phyloP scores from a whole-genome alignment of 176 grass and related monocot species.

The Olyra latifolia region DNA sequence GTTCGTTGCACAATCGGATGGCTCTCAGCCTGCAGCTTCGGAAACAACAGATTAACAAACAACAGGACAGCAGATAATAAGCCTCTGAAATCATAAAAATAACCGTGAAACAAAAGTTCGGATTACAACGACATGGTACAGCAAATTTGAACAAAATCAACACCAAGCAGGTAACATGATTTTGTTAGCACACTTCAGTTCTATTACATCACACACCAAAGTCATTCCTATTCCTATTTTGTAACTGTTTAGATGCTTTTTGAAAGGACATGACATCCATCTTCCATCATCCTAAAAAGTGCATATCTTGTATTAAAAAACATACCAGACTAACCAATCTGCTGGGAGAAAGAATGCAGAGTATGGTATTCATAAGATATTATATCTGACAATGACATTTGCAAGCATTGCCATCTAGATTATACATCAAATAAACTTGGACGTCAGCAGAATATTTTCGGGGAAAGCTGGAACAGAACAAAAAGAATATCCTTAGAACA shows the following conservation, averaged over 20 bases:
- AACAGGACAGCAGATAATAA: not conserved
- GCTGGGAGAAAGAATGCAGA: not conserved
- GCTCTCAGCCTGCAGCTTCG: too few species aligned
- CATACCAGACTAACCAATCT: not conserved
- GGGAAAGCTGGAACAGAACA: not conserved
- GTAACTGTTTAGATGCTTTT: constrained; percentile 35
- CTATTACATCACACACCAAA: not conserved
- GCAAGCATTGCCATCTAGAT: not conserved
- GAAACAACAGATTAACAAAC: not conserved
- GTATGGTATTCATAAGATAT: constrained; percentile 2
- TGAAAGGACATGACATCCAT: constrained; percentile 37
- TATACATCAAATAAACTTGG: constrained; percentile 18
- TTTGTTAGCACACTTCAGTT: not conserved
- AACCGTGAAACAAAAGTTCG: not conserved
- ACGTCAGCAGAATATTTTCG: not conserved
- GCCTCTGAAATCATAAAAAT: not conserved
- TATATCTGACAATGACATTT: not conserved
- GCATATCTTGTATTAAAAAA: constrained; percentile 30
- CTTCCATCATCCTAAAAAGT: constrained; percentile 11
- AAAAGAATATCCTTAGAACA: not conserved
- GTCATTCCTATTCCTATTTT: not conserved
- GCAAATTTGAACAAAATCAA: not conserved
- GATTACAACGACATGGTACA: not conserved
- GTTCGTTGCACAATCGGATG: not conserved
- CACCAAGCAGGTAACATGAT: not conserved